Conservation (phyloP, 179 eudicot genomes). For the Silene coronaria region DNA sequence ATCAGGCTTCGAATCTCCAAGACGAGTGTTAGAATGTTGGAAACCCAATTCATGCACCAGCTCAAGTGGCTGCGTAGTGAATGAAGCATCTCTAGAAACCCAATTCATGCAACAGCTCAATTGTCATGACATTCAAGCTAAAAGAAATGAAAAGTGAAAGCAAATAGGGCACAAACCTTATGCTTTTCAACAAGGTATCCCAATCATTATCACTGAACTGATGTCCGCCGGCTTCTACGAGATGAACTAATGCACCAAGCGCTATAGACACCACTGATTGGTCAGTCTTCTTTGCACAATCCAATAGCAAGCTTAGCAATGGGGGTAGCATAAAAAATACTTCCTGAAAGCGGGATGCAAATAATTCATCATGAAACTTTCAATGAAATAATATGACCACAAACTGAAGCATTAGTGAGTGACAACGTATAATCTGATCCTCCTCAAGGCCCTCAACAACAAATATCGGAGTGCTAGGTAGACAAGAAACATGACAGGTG, state of each 20-base stretch:
- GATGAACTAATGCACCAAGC: constrained; percentile 91
- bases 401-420: neutral
- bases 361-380: neutral
- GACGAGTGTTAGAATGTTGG: constrained; percentile 42
- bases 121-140: neutral
- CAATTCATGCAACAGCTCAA: constrained; percentile 17
- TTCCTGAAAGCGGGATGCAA: constrained; percentile 43
- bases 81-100: constrained; percentile 77
- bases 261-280: constrained; percentile 94
- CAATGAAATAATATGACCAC: neutral
- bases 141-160: neutral
- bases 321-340: constrained; percentile 96
- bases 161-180: constrained; percentile 50
- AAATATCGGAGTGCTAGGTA: neutral
- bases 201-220: constrained; percentile 89
- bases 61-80: constrained; percentile 93
- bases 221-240: constrained; percentile 95
- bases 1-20: constrained; percentile 40
- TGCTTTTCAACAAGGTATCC: constrained; percentile 91
- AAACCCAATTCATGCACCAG: constrained; percentile 73
- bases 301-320: constrained; percentile 79
- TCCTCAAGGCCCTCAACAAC: too few species aligned
- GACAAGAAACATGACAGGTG: too few species aligned
- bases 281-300: constrained; percentile 93
- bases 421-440: neutral